Percentiles rank a stretch among this genome's conserved stretches.
phyloP scores from a whole-genome alignment of 306 rosid genomes.

The Vicia sativa region DNA sequence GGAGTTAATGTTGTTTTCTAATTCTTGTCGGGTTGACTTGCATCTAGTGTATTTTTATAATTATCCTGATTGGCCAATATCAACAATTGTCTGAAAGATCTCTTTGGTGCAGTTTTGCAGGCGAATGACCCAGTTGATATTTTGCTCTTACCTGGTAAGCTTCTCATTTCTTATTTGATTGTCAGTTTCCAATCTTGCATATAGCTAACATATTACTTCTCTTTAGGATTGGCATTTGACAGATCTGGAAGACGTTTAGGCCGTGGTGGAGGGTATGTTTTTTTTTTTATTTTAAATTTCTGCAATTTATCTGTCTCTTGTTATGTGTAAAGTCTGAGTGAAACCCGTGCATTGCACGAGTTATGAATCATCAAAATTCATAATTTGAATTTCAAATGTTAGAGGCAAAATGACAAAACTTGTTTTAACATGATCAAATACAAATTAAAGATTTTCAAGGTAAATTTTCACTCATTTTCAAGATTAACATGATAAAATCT shows the following conservation, averaged over 20 bases:
- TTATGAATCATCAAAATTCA: neutral
- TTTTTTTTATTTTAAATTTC: slow-evolving; percentile 13
- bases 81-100: slow-evolving; percentile 39
- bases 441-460: too few species aligned
- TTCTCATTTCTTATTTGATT: slow-evolving; percentile 28
- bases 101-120: slow-evolving; percentile 82
- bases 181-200: slow-evolving; percentile 23
- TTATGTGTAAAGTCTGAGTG: neutral
- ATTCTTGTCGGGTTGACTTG: slow-evolving; percentile 41
- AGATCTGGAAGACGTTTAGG: slow-evolving; percentile 91
- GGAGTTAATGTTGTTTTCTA: slow-evolving; percentile 38
- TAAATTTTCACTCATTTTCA: too few species aligned
- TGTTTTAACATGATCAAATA: too few species aligned
- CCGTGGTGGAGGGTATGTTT: slow-evolving; percentile 96
- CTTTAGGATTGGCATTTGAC: slow-evolving; percentile 89
- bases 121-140: slow-evolving; percentile 89
- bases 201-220: slow-evolving; percentile 32
- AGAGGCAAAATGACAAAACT: too few species aligned
- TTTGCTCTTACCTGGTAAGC: slow-evolving; percentile 84
- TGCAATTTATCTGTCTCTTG: slow-evolving; percentile 27
- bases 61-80: slow-evolving; percentile 44
- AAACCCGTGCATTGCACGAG: neutral
- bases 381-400: too few species aligned
- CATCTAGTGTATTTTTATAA: slow-evolving; percentile 35
- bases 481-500: too few species aligned